A percentile compares a stretch with the other conserved stretches of the same genome.
These are phyloP conservation scores for Blastobotrys chiropterorum DNA, from an alignment of 805 yeast species.

Conservation along the genomic window DNA sequence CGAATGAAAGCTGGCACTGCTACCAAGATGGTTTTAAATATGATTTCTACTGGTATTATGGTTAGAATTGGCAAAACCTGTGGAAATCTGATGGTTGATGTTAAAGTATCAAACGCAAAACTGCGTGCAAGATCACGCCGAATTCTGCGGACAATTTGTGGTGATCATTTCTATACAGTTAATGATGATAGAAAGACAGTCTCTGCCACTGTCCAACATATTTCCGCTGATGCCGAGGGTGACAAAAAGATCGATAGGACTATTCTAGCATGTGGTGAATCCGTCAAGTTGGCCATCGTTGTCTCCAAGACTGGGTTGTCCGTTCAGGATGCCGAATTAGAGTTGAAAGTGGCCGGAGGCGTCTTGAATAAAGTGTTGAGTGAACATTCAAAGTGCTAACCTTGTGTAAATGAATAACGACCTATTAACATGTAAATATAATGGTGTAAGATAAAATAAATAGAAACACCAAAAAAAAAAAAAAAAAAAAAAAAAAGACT, in stretches of 20 bases:
- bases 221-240: conserved; percentile 1
- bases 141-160: conserved; percentile 18
- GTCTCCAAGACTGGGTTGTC: conserved; percentile 19
- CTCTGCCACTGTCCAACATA: not conserved
- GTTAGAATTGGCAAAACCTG: conserved; percentile 23
- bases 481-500: no score
- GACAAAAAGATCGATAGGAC: conserved; percentile 10
- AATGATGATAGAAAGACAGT: not conserved
- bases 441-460: no score
- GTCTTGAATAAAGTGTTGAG: conserved; percentile 7
- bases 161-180: conserved; percentile 5
- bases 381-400: not conserved
- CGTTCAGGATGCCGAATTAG: conserved; percentile 8
- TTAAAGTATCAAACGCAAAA: conserved; percentile 21
- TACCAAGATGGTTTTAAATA: conserved; percentile 24
- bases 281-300: conserved; percentile 20
- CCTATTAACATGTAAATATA: no score
- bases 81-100: conserved; percentile 25
- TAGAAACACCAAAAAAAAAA: no score
- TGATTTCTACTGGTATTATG: conserved; percentile 24
- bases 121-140: conserved; percentile 18
- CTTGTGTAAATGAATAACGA: not conserved
- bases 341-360: conserved; percentile 12
- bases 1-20: conserved; percentile 26
- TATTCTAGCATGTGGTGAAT: conserved; percentile 13